phyloP scores from a whole-genome alignment of 495 filamentous ascomycete genomes.

The Penicillium tannophilum region DNA sequence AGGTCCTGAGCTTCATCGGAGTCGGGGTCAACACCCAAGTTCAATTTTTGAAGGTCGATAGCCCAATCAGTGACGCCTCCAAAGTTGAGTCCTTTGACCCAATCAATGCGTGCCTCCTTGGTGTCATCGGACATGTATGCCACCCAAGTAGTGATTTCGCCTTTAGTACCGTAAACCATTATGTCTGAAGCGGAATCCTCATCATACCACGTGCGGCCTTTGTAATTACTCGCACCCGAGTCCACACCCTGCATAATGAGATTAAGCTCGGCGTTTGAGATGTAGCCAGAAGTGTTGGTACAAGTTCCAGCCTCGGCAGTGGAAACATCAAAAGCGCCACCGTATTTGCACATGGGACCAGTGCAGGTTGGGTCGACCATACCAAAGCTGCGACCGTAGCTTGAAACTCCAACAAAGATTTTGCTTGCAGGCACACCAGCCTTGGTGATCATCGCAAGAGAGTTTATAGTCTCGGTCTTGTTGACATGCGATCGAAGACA shows the following conservation, averaged over 20 bases:
- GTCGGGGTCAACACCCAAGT: not conserved
- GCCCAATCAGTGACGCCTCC: slow-evolving; percentile 46
- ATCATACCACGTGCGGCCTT: not conserved
- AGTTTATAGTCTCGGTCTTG: slow-evolving; percentile 37
- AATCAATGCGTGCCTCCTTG: not conserved
- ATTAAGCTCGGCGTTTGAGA: slow-evolving; percentile 24
- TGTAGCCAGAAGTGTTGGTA: slow-evolving; percentile 29
- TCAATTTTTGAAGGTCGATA: slow-evolving; percentile 29
- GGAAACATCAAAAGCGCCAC: not conserved
- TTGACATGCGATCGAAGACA: slow-evolving; percentile 46
- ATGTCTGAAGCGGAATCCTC: slow-evolving; percentile 15
- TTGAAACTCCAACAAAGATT: slow-evolving; percentile 39
- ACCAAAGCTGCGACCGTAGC: slow-evolving; percentile 44
- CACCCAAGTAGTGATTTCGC: slow-evolving; percentile 32
- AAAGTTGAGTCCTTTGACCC: slow-evolving; percentile 32
- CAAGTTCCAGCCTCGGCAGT: slow-evolving; percentile 18
- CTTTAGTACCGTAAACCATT: slow-evolving; percentile 49
- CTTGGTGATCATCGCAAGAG: slow-evolving; percentile 47
- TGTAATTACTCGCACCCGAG: not conserved
- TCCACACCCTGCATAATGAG: slow-evolving; percentile 7
- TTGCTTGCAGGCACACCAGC: slow-evolving; percentile 39
- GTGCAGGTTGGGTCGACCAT: slow-evolving; percentile 26
- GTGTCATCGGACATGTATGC: slow-evolving; percentile 37
- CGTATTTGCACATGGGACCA: slow-evolving; percentile 12
- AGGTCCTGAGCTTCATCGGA: not conserved